Percentiles rank a stretch among this genome's conserved stretches.
phyloP scores from a whole-genome alignment of 2,329 filamentous ascomycete species.

The Aspergillus brasiliensis region DNA sequence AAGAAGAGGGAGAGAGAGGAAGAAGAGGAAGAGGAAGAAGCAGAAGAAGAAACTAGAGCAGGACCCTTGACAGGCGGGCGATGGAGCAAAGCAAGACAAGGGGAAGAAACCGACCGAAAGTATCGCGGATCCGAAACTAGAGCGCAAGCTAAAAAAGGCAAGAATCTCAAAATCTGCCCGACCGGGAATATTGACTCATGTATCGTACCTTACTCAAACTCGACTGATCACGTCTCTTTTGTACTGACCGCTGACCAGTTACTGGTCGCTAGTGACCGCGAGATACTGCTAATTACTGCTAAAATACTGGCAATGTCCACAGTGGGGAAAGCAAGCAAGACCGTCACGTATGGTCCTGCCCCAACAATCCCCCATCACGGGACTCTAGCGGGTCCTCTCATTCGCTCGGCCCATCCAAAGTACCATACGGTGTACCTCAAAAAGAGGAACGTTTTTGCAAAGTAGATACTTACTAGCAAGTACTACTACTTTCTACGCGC shows the following conservation, averaged over 20 bases:
- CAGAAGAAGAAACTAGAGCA: not conserved
- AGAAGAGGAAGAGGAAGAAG: not conserved
- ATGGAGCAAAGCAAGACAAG: not conserved
- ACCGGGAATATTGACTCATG: no score
- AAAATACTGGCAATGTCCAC: no score
- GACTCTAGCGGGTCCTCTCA: not conserved
- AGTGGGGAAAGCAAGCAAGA: no score
- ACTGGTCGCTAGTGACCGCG: no score
- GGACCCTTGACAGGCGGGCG: slow-evolving; percentile 1
- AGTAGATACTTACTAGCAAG: not conserved
- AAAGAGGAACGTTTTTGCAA: no score
- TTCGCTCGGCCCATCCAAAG: not conserved
- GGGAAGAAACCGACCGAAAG: not conserved
- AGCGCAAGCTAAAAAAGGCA: not conserved
- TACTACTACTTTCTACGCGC: not conserved
- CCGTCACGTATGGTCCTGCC: not conserved
- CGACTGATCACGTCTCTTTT: no score
- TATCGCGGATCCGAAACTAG: not conserved
- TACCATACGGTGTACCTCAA: not conserved
- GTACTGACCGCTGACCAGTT: no score
- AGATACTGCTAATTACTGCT: no score
- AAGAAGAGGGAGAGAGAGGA: not conserved
- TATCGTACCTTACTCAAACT: no score
- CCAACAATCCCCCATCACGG: not conserved
- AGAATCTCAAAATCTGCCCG: not conserved